These are phyloP conservation scores for Lichtheimia hyalospora DNA, from an alignment of 371 early-diverging fungal species.

Conservation along the genomic window DNA sequence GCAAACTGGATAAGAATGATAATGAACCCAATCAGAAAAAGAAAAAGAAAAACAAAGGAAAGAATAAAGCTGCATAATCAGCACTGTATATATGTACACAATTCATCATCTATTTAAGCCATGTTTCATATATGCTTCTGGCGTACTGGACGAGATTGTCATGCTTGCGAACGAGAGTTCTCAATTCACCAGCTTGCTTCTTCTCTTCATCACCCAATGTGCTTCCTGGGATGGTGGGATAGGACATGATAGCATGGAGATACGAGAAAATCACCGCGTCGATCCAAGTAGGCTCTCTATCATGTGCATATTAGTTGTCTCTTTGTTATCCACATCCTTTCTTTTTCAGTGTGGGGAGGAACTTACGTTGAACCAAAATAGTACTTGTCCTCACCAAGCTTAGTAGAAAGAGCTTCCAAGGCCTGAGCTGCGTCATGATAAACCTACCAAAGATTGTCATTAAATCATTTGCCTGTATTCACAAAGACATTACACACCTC, in stretches of 20 bases:
- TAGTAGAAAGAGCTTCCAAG: constrained; percentile 56
- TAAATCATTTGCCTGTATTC: neutral
- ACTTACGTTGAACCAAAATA: constrained; percentile 57
- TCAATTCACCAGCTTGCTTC: constrained; percentile 39
- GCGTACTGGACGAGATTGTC: constrained; percentile 58
- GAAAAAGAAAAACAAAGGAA: constrained; percentile 11
- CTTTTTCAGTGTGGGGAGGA: neutral
- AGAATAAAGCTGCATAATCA: constrained; percentile 5
- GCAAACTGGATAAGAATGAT: constrained; percentile 7
- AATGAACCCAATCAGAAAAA: constrained; percentile 18
- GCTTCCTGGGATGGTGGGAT: constrained; percentile 27
- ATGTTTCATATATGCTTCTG: constrained; percentile 37
- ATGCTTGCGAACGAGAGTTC: constrained; percentile 49
- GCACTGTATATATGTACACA: neutral
- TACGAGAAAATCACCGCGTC: constrained; percentile 66
- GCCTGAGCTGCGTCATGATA: constrained; percentile 57
- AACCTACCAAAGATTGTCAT: constrained; percentile 35
- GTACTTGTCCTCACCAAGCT: constrained; percentile 49
- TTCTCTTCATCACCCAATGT: constrained; percentile 33
- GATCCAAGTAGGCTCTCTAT: constrained; percentile 52
- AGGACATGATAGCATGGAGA: constrained; percentile 53
- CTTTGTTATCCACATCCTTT: neutral
- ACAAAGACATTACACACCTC: constrained; percentile 28
- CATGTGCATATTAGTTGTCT: neutral
- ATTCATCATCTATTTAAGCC: constrained; percentile 17